Evolutionary conservation across 495 filamentous ascomycete species (phyloP).

Genomic region (Podospora fimiseda): DNA sequence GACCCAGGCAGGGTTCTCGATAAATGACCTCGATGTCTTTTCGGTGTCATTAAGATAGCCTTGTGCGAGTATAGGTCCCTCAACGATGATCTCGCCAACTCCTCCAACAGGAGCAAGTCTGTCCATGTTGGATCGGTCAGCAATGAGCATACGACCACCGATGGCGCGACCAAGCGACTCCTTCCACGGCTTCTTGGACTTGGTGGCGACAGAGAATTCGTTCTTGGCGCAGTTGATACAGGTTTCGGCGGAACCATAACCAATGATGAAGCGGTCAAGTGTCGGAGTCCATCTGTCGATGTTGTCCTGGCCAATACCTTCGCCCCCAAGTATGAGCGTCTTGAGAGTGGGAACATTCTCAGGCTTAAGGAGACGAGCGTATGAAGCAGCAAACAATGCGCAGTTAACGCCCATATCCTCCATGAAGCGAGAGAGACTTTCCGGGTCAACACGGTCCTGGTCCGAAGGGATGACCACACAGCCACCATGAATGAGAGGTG

Average conservation of each 20-base stretch:
- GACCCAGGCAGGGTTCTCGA: constrained; percentile 5
- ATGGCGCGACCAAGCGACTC: constrained; percentile 4
- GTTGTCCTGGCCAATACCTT: constrained; percentile 4
- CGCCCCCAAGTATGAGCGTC: constrained; percentile 6
- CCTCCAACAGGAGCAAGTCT: constrained; percentile 3
- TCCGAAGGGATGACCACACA: constrained; percentile 5
- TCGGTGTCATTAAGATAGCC: constrained; percentile 3
- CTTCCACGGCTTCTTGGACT: constrained; percentile 9
- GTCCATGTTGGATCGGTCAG: constrained; percentile 1
- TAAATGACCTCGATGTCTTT: constrained; percentile 4
- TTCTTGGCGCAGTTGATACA: constrained; percentile 11
- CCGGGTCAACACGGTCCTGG: background rate
- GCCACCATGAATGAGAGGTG: constrained; percentile 2
- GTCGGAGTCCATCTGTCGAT: constrained; percentile 6
- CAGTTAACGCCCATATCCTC: constrained; percentile 2
- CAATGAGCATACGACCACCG: constrained; percentile 8
- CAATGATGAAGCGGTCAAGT: constrained; percentile 4
- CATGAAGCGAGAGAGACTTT: constrained; percentile 5
- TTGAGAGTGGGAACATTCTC: background rate
- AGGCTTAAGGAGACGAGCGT: constrained; percentile 3
- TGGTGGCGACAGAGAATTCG: constrained; percentile 6
- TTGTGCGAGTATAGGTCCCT: constrained; percentile 2
- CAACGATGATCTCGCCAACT: constrained; percentile 5
- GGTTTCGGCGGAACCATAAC: constrained; percentile 6
- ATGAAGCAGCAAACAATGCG: constrained; percentile 2